These are phyloP conservation scores for Colletotrichum neosansevieriae DNA, from an alignment of 2,329 filamentous ascomycete genomes.

Conservation along the genomic window DNA sequence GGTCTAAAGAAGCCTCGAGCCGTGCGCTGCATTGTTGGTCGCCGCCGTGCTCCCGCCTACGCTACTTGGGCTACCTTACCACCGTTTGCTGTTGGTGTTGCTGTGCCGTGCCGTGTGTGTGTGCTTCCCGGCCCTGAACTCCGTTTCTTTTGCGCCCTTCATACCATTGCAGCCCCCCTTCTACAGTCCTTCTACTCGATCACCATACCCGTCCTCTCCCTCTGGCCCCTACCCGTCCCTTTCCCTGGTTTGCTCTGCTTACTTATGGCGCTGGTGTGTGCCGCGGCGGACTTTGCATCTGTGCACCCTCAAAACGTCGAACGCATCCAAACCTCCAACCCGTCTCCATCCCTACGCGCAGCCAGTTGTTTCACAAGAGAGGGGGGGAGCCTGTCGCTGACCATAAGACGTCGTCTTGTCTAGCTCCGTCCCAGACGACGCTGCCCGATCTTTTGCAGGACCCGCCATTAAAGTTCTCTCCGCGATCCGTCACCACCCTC, in stretches of 20 bases:
- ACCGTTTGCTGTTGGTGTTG: conserved; percentile 1
- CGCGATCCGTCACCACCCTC: conserved; percentile 62
- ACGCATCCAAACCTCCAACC: conserved; percentile 38
- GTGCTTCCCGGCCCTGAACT: neutral
- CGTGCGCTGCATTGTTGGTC: conserved; percentile 8
- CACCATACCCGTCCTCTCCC: conserved; percentile 1
- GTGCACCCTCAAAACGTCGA: conserved; percentile 42
- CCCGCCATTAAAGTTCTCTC: conserved; percentile 63
- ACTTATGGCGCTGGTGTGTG: conserved; percentile 23
- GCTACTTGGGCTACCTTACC: neutral
- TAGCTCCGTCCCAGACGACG: conserved; percentile 71
- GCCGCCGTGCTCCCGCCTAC: neutral
- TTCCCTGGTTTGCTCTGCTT: conserved; percentile 21
- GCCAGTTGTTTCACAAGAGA: conserved; percentile 48
- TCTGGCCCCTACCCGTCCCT: conserved; percentile 9
- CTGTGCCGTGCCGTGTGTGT: conserved; percentile 17
- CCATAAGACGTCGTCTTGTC: conserved; percentile 41
- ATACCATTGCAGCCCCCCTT: conserved; percentile 18
- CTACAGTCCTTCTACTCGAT: conserved; percentile 5
- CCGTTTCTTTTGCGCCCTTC: conserved; percentile 15
- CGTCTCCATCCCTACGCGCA: conserved; percentile 42
- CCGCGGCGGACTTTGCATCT: conserved; percentile 31
- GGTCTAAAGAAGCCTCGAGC: conserved; percentile 22
- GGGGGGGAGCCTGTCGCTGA: conserved; percentile 43
- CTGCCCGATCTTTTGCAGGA: conserved; percentile 67